These are phyloP conservation scores for Paramecium pentaurelia DNA, from an alignment of 73 alveolate genomes.

Conservation along the genomic window DNA sequence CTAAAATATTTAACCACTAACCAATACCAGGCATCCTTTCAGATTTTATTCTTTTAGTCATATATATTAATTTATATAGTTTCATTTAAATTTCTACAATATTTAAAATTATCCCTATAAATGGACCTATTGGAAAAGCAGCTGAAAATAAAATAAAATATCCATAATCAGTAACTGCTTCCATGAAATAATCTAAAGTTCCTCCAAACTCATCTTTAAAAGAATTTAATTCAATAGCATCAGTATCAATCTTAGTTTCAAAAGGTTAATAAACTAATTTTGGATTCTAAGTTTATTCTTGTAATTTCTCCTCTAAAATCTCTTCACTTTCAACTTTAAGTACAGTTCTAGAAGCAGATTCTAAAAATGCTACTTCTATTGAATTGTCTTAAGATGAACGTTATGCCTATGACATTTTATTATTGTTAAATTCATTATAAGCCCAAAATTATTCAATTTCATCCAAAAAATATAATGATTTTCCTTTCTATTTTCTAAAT, in stretches of 20 bases:
- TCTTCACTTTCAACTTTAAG: neutral
- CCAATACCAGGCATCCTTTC: constrained; percentile 61
- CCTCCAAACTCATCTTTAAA: constrained; percentile 47
- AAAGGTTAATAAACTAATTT: neutral
- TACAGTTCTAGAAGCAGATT: neutral
- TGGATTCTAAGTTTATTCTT: neutral
- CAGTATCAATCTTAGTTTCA: constrained; percentile 40
- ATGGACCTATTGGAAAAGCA: constrained; percentile 77
- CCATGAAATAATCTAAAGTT: constrained; percentile 67
- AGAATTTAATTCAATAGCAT: constrained; percentile 48
- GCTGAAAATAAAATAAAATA: constrained; percentile 74
- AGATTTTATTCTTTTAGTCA: constrained; percentile 53
- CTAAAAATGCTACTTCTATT: neutral
- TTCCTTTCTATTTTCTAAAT: neutral
- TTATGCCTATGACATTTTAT: neutral
- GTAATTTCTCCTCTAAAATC: neutral
- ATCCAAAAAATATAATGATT: neutral
- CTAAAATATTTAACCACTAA: constrained; percentile 46
- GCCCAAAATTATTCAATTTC: constrained; percentile 21
- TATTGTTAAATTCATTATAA: neutral
- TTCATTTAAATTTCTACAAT: constrained; percentile 71
- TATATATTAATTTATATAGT: constrained; percentile 56
- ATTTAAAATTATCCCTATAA: constrained; percentile 61
- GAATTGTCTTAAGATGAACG: neutral
- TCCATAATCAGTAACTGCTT: constrained; percentile 71